Base-by-base conservation (phyloP, 345 rosid species). In the Moricandia arvensis region DNA sequence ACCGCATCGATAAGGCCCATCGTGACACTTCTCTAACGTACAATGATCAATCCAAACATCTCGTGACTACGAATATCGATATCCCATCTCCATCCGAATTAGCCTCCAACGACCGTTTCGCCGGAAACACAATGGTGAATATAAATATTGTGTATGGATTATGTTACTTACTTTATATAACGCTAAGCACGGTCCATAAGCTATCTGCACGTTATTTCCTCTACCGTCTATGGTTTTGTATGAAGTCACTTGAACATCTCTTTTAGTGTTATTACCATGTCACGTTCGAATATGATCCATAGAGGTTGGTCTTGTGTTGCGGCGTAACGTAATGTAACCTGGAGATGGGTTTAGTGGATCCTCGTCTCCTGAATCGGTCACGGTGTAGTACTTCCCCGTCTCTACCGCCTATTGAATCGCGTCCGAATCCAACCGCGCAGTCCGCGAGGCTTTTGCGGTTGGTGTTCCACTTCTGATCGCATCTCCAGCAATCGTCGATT, bases 1-100 rank as follows among this genome's bases (percentile, higher is more conserved):
- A 84, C 85, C 5, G 85, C 89, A 67, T 89, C 92, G 8, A 86
- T 86, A 21, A 89, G 87, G 87, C 49, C 95, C 92, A 57, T 88
- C 95, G 0, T 66, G 66, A 80, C 92, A 89, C 4, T 76, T 84
- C 15, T 86, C 80, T 2, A 89, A 76, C 5, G 87, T 86, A 66
- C 92, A 89, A 65, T 89, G 95, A 77, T 89, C 95, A 9, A 89
- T 85, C 95, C 92, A 88, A 58, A 86, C 64, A 34, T 88, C 81
- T 18, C 78, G 70, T 1, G 90, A 83, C 24, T 75, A n/a, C 79
- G 34, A 73, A 86, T 75, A 87, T 83, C 4, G 92, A 86, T 41
- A 87, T 85, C 4, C 90, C 95, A 34, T 89, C 95, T 3, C 95
- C 95, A 26, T 89, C 92, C 0, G 95, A 87, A 21, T 33, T 33